Evolutionary conservation across 805 yeast genomes (phyloP), one percentile per base, ranked within the genome.

Genomic region (Spathaspora arborariae): DNA sequence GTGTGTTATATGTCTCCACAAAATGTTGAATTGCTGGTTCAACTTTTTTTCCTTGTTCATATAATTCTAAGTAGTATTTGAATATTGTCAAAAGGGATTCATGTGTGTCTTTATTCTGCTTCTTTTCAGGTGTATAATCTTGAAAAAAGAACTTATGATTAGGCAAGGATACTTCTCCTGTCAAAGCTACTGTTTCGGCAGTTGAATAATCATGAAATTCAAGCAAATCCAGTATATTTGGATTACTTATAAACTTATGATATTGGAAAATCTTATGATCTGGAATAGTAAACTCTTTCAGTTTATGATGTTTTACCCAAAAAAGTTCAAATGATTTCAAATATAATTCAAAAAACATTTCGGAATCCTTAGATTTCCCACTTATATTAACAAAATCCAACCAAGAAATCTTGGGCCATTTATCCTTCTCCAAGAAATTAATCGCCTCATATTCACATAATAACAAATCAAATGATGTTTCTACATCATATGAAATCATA

Each of bases 371-470:
- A 36, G 58, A 50, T 20, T 53, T 54, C 42, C 56, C 49, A 24
- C 63, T 56, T 5, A 61, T 43, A 16, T 54, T 58, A 15, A 72
- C 45, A 46, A 59, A 72, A 34, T 68, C 73, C 8, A 63, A 49
- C 76, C 75, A 72, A 21, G 67, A 54, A 7, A 64, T 51, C 39
- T 68, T 68, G 16, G 73, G 74, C 74, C 73, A 68, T 13, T 47
- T 46, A 1, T 61, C 53, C n/a, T 39, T 35, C 1, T 49, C 42
- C 33, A 70, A 55, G 8, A 57, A 47, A 45, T 64, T 66, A 33
- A 69, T 71, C 7, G 62, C 49, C 36, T 48, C 45, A 45, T 56
- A 72, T 2, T 74, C 62, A 9, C 55, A 46, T 39, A 50, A 49
- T 10, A 70, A 49, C 9, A 67, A 60, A 5, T 45, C 47, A 26